Base-by-base conservation (phyloP, 805 yeast species). In the Schizosaccharomyces octosporus region DNA sequence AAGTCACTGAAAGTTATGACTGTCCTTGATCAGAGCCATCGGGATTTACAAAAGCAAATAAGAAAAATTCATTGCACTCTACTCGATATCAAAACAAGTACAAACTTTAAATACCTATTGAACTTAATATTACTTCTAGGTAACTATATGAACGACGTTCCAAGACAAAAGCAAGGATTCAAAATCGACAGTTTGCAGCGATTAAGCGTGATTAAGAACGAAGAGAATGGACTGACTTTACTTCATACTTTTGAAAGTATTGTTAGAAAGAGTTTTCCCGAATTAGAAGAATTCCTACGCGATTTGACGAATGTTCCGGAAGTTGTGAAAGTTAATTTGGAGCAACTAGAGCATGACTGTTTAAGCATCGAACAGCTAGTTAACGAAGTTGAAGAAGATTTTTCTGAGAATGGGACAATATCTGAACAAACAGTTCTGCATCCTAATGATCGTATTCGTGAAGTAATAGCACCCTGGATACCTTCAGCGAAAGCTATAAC, bases 151-250 rank as follows among this genome's bases (percentile, higher is more conserved):
- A 93, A 94, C 70, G 95, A 88, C 67, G 75, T 81, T 17, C 77
- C 87, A 1, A 89, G 88, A 66, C 95, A 88, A 69, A 97, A 97
- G 0, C 78, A 80, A 66, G 99, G 99, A 2, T 94, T 94, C 76
- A 84, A 85, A 67, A 74, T 93, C 63, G 84, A 86, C 55, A 86
- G 96, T n/a, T 75, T 93, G 61, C 96, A 87, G 68, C 75, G 97
- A 66, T 76, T 94, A 63, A 85, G 84, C 42, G 88, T 93, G 66
- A 83, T 94, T 72, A 93, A 93, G 69, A 96, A 90, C 71, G 87
- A 84, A 32, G 79, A 82, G 63, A 89, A 90, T 69, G 79, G 87
- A 5, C 81, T 85, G 82, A 86, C 95, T 0, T 89, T 93, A 68
- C 72, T 93, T 66, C 95, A 94, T 69, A 89, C 89, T 71, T 87